Conservation (phyloP, 371 early-diverging fungal genomes). For the Lichtheimia ramosa region DNA sequence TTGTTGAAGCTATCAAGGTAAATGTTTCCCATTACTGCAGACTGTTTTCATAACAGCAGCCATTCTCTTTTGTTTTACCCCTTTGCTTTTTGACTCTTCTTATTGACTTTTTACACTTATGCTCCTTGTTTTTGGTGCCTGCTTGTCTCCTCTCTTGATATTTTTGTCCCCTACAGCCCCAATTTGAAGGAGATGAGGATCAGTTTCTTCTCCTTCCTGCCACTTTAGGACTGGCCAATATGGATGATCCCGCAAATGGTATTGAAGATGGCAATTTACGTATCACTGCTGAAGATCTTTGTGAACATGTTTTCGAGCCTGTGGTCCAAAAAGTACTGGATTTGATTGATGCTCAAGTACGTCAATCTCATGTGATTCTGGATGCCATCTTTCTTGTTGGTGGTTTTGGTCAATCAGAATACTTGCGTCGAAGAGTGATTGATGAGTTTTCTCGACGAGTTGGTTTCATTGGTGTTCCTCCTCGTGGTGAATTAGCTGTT, state of each 20-base stretch:
- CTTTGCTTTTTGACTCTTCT: neutral
- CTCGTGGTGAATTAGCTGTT: constrained; percentile 55
- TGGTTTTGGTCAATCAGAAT: constrained; percentile 63
- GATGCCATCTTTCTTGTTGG: constrained; percentile 63
- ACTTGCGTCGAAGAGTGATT: constrained; percentile 50
- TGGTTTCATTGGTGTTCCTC: constrained; percentile 54
- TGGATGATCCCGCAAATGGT: constrained; percentile 55
- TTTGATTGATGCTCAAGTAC: constrained; percentile 59
- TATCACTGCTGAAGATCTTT: constrained; percentile 51
- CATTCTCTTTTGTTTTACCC: no score
- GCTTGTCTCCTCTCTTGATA: neutral
- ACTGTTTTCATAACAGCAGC: neutral
- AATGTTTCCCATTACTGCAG: neutral
- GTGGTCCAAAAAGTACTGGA: constrained; percentile 48
- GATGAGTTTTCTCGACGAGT: constrained; percentile 47
- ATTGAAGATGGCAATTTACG: constrained; percentile 60
- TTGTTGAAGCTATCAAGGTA: constrained; percentile 51
- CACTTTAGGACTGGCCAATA: constrained; percentile 51
- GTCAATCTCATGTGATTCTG: constrained; percentile 36
- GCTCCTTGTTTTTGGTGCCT: neutral
- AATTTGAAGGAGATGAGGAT: constrained; percentile 62
- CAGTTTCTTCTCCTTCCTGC: constrained; percentile 57
- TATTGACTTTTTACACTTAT: neutral
- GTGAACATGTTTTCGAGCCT: constrained; percentile 34
- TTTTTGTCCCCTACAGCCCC: constrained; percentile 45